Conservation (phyloP, 2,329 filamentous ascomycete genomes). For the Fusarium sp. region DNA sequence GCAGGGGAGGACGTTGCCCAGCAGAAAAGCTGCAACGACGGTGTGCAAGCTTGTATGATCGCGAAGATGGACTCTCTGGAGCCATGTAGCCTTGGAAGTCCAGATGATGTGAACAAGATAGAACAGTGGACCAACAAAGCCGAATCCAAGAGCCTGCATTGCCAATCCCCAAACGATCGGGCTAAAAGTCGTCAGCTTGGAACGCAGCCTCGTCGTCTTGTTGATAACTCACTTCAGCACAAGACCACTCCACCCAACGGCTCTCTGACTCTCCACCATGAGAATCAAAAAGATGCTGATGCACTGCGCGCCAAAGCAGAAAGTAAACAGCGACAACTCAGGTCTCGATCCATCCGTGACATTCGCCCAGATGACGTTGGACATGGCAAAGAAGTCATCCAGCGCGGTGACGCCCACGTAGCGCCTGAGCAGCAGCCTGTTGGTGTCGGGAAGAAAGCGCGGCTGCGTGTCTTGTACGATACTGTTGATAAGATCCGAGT, state of each 20-base stretch:
- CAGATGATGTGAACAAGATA: conserved; percentile 35
- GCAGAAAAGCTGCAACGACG: conserved; percentile 31
- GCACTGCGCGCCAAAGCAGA: conserved; percentile 42
- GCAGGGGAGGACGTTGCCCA: conserved; percentile 40
- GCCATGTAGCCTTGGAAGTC: conserved; percentile 16
- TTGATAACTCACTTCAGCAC: conserved; percentile 36
- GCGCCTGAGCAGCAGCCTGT: conserved; percentile 28
- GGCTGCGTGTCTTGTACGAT: conserved; percentile 32
- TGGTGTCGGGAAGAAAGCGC: conserved; percentile 37
- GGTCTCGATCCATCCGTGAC: conserved; percentile 41
- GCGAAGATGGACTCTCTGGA: conserved; percentile 30
- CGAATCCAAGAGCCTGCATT: conserved; percentile 41
- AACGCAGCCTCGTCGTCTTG: background rate
- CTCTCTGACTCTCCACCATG: conserved; percentile 37
- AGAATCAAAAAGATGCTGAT: conserved; percentile 35
- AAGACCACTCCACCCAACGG: conserved; percentile 14
- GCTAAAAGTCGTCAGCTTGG: conserved; percentile 16
- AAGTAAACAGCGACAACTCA: conserved; percentile 34
- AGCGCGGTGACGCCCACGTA: conserved; percentile 34
- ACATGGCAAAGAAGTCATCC: conserved; percentile 32
- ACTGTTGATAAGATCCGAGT: conserved; percentile 12
- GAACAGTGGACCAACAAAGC: conserved; percentile 39
- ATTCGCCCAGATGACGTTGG: conserved; percentile 41
- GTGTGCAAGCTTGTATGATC: conserved; percentile 35
- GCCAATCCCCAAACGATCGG: conserved; percentile 40